Percentiles rank a stretch among this genome's conserved stretches.
These are phyloP conservation scores for Sphagnum magellanicum DNA, from an alignment of 228 moss, liverwort and hornwort species.

Conservation along the genomic window DNA sequence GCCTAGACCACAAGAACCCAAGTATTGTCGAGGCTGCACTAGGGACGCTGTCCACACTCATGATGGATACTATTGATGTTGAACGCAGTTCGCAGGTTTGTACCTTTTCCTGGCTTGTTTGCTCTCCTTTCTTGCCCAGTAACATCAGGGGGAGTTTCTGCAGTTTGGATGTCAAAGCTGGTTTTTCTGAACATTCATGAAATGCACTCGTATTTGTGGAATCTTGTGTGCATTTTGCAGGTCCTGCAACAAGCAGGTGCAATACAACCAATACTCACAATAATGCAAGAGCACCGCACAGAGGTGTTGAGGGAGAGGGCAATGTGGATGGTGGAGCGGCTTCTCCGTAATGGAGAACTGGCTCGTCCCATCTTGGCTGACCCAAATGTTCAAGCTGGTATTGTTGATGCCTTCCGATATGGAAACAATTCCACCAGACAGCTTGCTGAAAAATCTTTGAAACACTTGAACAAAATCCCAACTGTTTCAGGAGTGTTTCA, in stretches of 20 bases:
- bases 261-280: constrained; percentile 69
- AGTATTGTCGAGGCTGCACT: constrained; percentile 79
- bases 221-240: constrained; percentile 10
- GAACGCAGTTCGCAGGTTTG: constrained; percentile 37
- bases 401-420: constrained; percentile 80
- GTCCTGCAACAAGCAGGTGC: constrained; percentile 56
- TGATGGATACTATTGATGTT: constrained; percentile 68
- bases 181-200: no score
- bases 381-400: constrained; percentile 65
- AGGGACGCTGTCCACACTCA: constrained; percentile 70
- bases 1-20: constrained; percentile 70
- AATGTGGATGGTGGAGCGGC: constrained; percentile 86
- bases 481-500: constrained; percentile 83
- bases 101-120: neutral
- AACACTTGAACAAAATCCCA: constrained; percentile 93
- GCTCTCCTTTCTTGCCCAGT: neutral
- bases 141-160: neutral
- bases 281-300: constrained; percentile 85
- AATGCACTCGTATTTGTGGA: no score
- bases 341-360: constrained; percentile 76
- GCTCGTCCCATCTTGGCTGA: constrained; percentile 66
- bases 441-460: constrained; percentile 77
- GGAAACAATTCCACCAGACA: constrained; percentile 59
- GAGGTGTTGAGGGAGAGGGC: constrained; percentile 66
- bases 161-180: no score